Conservation (phyloP, 2,329 filamentous ascomycete genomes). For the Aspergillus ruber region DNA sequence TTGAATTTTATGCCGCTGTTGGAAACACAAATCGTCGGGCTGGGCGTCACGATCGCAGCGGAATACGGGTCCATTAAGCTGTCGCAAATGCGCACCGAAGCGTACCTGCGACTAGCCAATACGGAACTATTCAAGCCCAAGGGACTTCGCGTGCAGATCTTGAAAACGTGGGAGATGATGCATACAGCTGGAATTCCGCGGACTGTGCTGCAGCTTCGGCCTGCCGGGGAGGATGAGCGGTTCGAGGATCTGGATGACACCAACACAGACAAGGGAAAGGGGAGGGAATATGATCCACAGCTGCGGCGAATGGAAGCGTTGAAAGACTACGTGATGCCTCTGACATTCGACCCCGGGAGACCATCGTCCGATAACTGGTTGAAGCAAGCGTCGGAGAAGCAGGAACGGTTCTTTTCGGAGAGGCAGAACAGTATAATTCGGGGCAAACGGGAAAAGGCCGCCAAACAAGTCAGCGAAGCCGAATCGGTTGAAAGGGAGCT, state of each 20-base stretch:
- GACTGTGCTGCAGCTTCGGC: slow-evolving; percentile 3
- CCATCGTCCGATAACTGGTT: slow-evolving; percentile 4
- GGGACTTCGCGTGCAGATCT: slow-evolving; percentile 23
- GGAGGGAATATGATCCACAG: slow-evolving; percentile 4
- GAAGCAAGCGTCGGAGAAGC: slow-evolving; percentile 2
- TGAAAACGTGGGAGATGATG: slow-evolving; percentile 18
- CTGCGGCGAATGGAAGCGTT: slow-evolving; percentile 5
- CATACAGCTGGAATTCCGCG: slow-evolving; percentile 3
- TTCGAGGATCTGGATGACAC: neutral
- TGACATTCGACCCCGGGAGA: neutral
- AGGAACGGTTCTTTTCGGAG: slow-evolving; percentile 4
- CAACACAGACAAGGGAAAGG: neutral
- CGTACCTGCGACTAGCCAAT: slow-evolving; percentile 25
- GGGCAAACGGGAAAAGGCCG: slow-evolving; percentile 4
- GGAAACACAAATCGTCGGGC: slow-evolving; percentile 14
- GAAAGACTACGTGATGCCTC: slow-evolving; percentile 2
- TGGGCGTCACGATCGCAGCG: slow-evolving; percentile 8
- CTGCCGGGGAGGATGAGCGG: neutral
- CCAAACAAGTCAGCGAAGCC: slow-evolving; percentile 2
- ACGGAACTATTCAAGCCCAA: slow-evolving; percentile 25
- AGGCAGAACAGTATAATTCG: slow-evolving; percentile 4
- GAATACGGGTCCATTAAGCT: slow-evolving; percentile 8
- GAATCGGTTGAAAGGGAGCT: slow-evolving; percentile 3
- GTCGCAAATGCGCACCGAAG: slow-evolving; percentile 21
- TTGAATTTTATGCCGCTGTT: slow-evolving; percentile 24